Evolutionary conservation across 148 eudicot species (phyloP).

Genomic region (Cornus kousa): DNA sequence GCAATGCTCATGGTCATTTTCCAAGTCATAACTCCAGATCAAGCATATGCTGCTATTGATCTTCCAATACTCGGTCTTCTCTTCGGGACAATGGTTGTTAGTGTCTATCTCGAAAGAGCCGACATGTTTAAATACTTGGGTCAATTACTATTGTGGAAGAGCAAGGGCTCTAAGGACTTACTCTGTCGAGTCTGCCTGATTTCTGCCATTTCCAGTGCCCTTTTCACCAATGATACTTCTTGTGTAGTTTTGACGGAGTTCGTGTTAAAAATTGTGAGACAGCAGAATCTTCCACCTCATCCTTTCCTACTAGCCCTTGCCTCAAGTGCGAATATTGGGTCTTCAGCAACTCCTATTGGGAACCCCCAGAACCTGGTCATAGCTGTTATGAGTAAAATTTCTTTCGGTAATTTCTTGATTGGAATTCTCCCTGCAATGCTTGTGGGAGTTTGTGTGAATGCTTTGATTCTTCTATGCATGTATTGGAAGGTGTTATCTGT

Average conservation of each 20-base stretch:
- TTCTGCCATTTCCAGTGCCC: constrained; percentile 69
- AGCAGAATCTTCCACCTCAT: constrained; percentile 70
- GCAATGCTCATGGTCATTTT: constrained; percentile 76
- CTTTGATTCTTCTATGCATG: constrained; percentile 19
- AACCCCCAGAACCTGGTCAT: not conserved
- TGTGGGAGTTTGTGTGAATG: not conserved
- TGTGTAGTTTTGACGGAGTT: constrained; percentile 80
- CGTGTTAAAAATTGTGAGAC: constrained; percentile 68
- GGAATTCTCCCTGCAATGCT: not conserved
- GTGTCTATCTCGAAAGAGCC: constrained; percentile 73
- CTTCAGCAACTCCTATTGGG: constrained; percentile 37
- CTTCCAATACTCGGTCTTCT: constrained; percentile 32
- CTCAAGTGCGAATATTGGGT: constrained; percentile 77
- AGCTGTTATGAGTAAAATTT: not conserved
- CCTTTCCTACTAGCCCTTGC: constrained; percentile 75
- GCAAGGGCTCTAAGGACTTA: constrained; percentile 66
- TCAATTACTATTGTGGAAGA: constrained; percentile 51
- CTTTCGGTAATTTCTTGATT: not conserved
- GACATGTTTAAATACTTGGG: constrained; percentile 77
- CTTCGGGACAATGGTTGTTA: constrained; percentile 84
- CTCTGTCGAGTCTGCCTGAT: constrained; percentile 57
- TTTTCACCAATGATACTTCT: constrained; percentile 71
- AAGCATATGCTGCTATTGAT: constrained; percentile 77
- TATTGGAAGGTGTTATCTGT: constrained; percentile 63
- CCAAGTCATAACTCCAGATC: constrained; percentile 56